phyloP scores from a whole-genome alignment of 257 asterid genomes.

The Ophiorrhiza pumila region DNA sequence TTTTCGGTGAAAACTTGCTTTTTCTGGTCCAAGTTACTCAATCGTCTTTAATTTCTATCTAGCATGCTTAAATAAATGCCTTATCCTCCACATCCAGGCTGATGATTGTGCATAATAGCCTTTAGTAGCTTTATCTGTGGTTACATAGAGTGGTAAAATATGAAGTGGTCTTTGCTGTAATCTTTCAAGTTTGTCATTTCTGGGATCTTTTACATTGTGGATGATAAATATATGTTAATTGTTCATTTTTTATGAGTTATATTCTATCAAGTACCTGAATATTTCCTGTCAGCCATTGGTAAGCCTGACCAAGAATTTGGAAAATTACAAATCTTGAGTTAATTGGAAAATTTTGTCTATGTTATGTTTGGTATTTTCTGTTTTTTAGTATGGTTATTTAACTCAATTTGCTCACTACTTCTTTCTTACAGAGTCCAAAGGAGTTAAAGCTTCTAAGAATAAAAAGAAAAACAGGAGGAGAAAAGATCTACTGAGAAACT shows the following conservation, averaged over 20 bases:
- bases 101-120: background rate
- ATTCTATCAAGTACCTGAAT: background rate
- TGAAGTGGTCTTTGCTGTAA: background rate
- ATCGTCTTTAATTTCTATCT: background rate
- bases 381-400: constrained; percentile 3
- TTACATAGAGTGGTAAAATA: background rate
- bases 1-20: constrained; percentile 2
- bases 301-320: background rate
- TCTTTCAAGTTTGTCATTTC: background rate
- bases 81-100: background rate
- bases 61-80: background rate
- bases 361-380: background rate
- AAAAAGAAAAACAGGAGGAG: constrained; percentile 42
- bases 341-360: background rate
- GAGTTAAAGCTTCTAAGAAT: constrained; percentile 29
- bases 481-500: constrained; percentile 24
- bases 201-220: background rate
- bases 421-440: constrained; percentile 36
- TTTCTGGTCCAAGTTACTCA: background rate
- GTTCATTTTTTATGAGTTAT: background rate
- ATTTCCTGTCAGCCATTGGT: background rate
- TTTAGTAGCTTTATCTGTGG: background rate
- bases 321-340: background rate
- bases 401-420: constrained; percentile 9
- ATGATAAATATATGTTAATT: background rate